A percentile compares a stretch with the other conserved stretches of the same genome.
Evolutionary conservation across 2,329 filamentous ascomycete genomes (phyloP).

Genomic region (Waltergamsia citrina): DNA sequence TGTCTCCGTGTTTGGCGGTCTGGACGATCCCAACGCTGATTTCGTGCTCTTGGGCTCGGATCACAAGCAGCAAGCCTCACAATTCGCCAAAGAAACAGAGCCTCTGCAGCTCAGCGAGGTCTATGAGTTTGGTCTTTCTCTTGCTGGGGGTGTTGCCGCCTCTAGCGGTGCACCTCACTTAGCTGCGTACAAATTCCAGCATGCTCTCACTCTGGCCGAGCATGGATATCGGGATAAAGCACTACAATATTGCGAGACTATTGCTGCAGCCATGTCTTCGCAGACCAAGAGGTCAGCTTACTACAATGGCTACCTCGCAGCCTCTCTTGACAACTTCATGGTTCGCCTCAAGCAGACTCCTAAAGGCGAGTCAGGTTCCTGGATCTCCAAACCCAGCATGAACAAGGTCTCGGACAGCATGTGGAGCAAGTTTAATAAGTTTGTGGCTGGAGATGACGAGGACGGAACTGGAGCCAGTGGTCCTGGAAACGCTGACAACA

Average conservation of each 20-base stretch:
- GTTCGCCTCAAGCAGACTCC: slow-evolving; percentile 79
- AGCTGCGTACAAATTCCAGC: slow-evolving; percentile 82
- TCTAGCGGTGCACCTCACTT: slow-evolving; percentile 64
- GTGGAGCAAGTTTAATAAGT: slow-evolving; percentile 91
- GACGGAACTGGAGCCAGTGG: slow-evolving; percentile 64
- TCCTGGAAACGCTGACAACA: slow-evolving; percentile 51
- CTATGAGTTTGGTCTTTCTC: slow-evolving; percentile 80
- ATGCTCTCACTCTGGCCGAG: slow-evolving; percentile 77
- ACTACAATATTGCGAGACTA: slow-evolving; percentile 82
- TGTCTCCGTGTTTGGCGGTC: slow-evolving; percentile 64
- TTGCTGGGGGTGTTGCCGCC: slow-evolving; percentile 46
- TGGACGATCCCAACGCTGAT: slow-evolving; percentile 69
- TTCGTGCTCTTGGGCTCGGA: slow-evolving; percentile 83
- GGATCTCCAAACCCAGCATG: slow-evolving; percentile 93
- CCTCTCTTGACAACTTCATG: slow-evolving; percentile 72
- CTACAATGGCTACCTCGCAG: slow-evolving; percentile 67
- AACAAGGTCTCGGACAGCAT: slow-evolving; percentile 89
- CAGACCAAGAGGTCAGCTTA: slow-evolving; percentile 82
- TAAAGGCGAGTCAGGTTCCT: slow-evolving; percentile 70
- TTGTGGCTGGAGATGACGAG: slow-evolving; percentile 84
- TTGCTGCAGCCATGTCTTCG: slow-evolving; percentile 64
- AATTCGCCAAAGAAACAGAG: slow-evolving; percentile 73
- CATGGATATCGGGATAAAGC: slow-evolving; percentile 75
- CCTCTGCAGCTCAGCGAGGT: slow-evolving; percentile 90
- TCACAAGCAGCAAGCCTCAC: slow-evolving; percentile 56